phyloP scores from a whole-genome alignment of 148 eudicot genomes.

The Vaccinium corymbosum region DNA sequence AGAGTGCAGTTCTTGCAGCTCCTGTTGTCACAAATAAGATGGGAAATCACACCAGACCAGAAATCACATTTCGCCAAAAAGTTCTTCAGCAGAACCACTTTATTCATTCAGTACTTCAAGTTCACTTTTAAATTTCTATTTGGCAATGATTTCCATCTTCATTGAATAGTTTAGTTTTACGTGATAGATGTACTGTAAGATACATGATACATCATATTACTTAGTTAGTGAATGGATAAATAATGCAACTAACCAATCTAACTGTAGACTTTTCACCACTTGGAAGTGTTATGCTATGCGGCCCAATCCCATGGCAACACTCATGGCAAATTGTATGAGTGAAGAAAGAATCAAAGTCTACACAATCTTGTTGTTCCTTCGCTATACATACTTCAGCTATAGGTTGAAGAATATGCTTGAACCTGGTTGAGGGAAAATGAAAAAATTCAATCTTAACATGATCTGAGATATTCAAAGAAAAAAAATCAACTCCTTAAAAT shows the following conservation, averaged over 20 bases:
- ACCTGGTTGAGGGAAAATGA: conserved; percentile 44
- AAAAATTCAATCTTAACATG: neutral
- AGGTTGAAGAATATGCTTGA: conserved; percentile 89
- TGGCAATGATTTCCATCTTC: neutral
- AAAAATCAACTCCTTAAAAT: neutral
- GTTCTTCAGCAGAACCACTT: neutral
- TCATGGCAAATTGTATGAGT: conserved; percentile 98
- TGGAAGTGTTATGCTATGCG: conserved; percentile 87
- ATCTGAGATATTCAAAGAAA: conserved; percentile 10
- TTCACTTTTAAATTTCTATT: neutral
- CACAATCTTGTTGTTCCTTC: conserved; percentile 68
- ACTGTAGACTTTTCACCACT: conserved; percentile 83
- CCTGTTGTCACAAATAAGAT: conserved; percentile 40
- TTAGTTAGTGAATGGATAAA: neutral
- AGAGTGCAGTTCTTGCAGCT: conserved; percentile 92
- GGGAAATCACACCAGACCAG: conserved; percentile 11
- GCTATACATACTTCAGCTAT: conserved; percentile 72
- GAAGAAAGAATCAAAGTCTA: conserved; percentile 94
- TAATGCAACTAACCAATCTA: conserved; percentile 65
- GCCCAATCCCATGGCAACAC: conserved; percentile 99
- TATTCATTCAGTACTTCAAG: neutral
- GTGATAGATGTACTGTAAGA: neutral
- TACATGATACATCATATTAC: neutral
- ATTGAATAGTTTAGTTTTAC: too few relatives aligned
- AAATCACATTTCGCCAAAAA: neutral